Conservation (phyloP, 345 rosid species). For the Populus ilicifolia region DNA sequence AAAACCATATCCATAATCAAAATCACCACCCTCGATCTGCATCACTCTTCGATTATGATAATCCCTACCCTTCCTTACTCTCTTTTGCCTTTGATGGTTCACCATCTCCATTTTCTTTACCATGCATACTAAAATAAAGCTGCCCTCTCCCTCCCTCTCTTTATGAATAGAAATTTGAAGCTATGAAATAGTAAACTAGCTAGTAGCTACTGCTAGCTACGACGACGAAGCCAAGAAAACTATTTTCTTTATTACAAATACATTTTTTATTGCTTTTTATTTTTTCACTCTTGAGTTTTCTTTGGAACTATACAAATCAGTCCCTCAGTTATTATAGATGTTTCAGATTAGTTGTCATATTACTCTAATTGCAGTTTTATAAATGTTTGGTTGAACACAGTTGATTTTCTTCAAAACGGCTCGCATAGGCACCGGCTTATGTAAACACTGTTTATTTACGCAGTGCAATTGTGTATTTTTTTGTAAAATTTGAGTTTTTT, state of each 20-base stretch:
- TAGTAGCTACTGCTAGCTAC: not conserved
- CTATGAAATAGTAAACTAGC: not conserved
- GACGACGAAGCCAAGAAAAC: not conserved
- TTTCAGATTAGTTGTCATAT: not conserved
- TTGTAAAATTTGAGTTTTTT: too few relatives aligned
- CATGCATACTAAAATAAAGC: not conserved
- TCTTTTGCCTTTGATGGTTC: conserved; percentile 13
- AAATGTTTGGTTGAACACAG: too few relatives aligned
- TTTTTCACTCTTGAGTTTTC: not conserved
- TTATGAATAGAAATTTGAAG: not conserved
- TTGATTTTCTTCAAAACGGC: too few relatives aligned
- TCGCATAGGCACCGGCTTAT: too few relatives aligned
- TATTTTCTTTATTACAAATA: not conserved
- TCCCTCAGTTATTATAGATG: not conserved
- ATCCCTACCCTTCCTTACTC: conserved; percentile 7
- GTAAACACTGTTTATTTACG: too few relatives aligned
- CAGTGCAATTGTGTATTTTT: too few relatives aligned
- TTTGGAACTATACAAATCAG: not conserved
- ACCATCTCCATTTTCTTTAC: conserved; percentile 25
- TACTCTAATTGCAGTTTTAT: not conserved
- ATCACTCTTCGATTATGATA: conserved; percentile 1
- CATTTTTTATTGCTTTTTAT: not conserved
- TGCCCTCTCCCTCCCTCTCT: not conserved
- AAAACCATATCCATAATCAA: conserved; percentile 2
- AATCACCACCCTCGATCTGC: not conserved